phyloP scores from a whole-genome alignment of 805 yeast species.

The Lipomyces spencermartinsiae region DNA sequence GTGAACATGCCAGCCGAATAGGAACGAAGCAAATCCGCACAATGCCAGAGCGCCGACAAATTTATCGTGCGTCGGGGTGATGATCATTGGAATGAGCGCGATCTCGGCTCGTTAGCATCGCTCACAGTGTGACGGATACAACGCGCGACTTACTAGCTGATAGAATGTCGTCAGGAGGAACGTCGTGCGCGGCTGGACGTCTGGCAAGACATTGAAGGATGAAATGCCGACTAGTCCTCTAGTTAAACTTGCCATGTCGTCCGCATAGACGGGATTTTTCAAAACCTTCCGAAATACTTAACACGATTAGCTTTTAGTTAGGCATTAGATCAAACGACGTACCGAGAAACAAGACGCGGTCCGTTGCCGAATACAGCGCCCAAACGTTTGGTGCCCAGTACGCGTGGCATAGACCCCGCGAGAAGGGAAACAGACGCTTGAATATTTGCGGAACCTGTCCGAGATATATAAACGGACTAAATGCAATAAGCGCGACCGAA shows the following conservation, averaged over 20 bases:
- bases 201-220: constrained; percentile 78
- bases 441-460: constrained; percentile 69
- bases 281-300: constrained; percentile 22
- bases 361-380: constrained; percentile 89
- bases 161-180: constrained; percentile 83
- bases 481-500: constrained; percentile 67
- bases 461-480: constrained; percentile 75
- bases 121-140: too few relatives aligned
- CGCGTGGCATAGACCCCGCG: constrained; percentile 94
- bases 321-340: not conserved
- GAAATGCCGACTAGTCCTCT: constrained; percentile 94
- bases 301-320: not conserved
- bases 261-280: constrained; percentile 18
- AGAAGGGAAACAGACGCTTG: constrained; percentile 83
- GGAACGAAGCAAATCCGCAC: constrained; percentile 88
- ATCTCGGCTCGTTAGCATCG: constrained; percentile 6
- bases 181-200: constrained; percentile 76
- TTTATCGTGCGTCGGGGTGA: constrained; percentile 75
- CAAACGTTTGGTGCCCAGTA: constrained; percentile 99
- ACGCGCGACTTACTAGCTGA: constrained; percentile 58
- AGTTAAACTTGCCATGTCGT: constrained; percentile 49
- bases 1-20: constrained; percentile 99
- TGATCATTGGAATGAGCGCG: constrained; percentile 41
- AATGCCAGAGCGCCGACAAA: constrained; percentile 84
- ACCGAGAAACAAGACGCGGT: constrained; percentile 60